Evolutionary conservation across 208 protist genomes (phyloP).

Genomic region (Acanthamoeba divionensis): DNA sequence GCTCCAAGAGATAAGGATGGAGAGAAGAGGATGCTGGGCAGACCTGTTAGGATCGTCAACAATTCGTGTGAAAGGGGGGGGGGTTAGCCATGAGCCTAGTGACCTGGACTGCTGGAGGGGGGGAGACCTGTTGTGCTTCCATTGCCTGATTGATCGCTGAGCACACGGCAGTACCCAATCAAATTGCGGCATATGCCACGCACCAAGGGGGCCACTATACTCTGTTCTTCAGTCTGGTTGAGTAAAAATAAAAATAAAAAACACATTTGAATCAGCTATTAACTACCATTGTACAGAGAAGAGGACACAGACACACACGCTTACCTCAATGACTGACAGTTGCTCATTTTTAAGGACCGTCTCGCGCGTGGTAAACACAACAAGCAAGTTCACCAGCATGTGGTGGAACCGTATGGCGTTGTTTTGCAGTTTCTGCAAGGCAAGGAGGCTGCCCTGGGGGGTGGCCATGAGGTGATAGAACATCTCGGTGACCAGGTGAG

Average conservation of each 20-base stretch:
- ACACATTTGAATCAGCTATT: no score
- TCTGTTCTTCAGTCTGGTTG: no score
- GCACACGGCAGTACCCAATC: conserved; percentile 42
- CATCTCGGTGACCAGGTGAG: background rate
- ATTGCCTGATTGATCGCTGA: background rate
- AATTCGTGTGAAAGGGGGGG: background rate
- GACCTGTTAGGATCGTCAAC: background rate
- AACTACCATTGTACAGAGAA: no score
- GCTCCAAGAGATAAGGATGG: background rate
- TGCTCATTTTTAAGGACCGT: background rate
- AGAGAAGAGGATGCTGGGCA: conserved; percentile 5
- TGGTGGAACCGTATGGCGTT: conserved; percentile 48
- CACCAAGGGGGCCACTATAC: no score
- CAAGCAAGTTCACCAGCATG: conserved; percentile 27
- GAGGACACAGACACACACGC: no score
- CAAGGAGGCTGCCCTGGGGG: background rate
- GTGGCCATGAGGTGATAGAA: conserved; percentile 39
- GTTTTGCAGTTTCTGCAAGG: conserved; percentile 31
- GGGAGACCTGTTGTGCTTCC: background rate
- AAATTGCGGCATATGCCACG: conserved; percentile 17
- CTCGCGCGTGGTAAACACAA: background rate
- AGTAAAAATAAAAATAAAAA: no score
- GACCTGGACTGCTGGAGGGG: no score
- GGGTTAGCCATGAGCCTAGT: background rate
- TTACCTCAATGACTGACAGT: background rate